These are phyloP conservation scores for Rhizopogon roseolus DNA, from an alignment of 768 basidiomycete genomes.

Conservation along the genomic window DNA sequence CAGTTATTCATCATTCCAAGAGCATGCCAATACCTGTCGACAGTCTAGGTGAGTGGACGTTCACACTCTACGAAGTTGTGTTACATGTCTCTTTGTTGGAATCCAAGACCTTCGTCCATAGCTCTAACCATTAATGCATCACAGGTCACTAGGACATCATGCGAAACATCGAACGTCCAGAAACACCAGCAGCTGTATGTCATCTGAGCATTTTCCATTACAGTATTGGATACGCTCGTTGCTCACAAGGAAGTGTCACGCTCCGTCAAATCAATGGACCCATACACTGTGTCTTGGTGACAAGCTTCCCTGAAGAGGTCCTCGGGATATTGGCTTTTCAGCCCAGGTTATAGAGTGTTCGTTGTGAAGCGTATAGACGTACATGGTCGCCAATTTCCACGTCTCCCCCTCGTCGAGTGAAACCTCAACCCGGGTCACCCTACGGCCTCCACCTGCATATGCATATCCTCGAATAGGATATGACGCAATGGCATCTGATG, in stretches of 20 bases:
- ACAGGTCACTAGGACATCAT: constrained; percentile 29
- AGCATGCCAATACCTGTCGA: constrained; percentile 41
- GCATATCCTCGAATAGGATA: constrained; percentile 54
- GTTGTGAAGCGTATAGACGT: not conserved
- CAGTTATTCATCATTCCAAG: constrained; percentile 58
- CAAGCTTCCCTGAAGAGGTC: constrained; percentile 40
- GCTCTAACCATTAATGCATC: constrained; percentile 42
- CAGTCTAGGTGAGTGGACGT: constrained; percentile 5
- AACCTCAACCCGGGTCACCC: constrained; percentile 54
- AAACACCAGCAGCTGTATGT: constrained; percentile 50
- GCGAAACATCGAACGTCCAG: constrained; percentile 40
- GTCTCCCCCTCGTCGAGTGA: constrained; percentile 47
- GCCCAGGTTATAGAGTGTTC: not conserved
- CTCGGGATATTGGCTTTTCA: constrained; percentile 39
- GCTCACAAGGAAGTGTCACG: constrained; percentile 44
- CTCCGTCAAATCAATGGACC: constrained; percentile 42
- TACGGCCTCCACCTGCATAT: constrained; percentile 56
- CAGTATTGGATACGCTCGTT: not conserved
- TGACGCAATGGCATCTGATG: constrained; percentile 3
- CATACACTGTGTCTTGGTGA: constrained; percentile 38
- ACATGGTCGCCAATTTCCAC: constrained; percentile 44
- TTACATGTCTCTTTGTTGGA: constrained; percentile 53
- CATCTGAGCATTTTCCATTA: not conserved
- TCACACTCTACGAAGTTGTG: not conserved
- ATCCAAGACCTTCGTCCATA: constrained; percentile 47